Evolutionary conservation across 305 asterid genomes (phyloP).

Genomic region (Euphrasia arctica): DNA sequence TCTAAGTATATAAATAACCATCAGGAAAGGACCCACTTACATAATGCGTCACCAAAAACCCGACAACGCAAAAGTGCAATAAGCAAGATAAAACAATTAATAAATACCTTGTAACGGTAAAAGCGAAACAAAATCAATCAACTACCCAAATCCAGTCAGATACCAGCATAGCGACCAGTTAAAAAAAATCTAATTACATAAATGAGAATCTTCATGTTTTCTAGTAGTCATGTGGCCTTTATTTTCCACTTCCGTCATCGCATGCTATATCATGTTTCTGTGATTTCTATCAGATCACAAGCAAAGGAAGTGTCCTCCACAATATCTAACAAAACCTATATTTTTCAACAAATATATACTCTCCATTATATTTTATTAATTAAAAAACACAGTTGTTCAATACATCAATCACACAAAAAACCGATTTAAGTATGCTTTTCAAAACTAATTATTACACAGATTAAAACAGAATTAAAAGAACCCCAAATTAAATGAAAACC

Average conservation of each 20-base stretch:
- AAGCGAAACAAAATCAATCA: conserved; percentile 8
- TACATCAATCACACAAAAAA: conserved; percentile 9
- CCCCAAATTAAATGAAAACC: conserved; percentile 30
- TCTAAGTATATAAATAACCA: not conserved
- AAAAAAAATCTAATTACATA: not conserved
- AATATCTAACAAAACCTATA: not conserved
- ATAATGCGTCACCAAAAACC: not conserved
- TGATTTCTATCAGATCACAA: not conserved
- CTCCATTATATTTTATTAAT: not conserved
- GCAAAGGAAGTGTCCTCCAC: not conserved
- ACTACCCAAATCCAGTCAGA: conserved; percentile 17
- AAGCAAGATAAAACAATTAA: not conserved
- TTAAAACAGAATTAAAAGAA: conserved; percentile 3
- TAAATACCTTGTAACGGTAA: not conserved
- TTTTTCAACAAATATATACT: too few species aligned
- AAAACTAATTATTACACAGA: conserved; percentile 17
- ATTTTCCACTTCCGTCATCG: not conserved
- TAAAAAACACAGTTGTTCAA: not conserved
- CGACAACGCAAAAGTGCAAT: conserved; percentile 4
- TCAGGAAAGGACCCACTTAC: not conserved
- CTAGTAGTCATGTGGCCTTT: not conserved
- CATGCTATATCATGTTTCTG: conserved; percentile 5
- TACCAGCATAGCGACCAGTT: conserved; percentile 11
- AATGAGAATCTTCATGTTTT: conserved; percentile 2
- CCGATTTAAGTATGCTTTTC: not conserved